Evolutionary conservation across 176 grass and related monocot genomes (phyloP).

Genomic region (Avena atlantica): DNA sequence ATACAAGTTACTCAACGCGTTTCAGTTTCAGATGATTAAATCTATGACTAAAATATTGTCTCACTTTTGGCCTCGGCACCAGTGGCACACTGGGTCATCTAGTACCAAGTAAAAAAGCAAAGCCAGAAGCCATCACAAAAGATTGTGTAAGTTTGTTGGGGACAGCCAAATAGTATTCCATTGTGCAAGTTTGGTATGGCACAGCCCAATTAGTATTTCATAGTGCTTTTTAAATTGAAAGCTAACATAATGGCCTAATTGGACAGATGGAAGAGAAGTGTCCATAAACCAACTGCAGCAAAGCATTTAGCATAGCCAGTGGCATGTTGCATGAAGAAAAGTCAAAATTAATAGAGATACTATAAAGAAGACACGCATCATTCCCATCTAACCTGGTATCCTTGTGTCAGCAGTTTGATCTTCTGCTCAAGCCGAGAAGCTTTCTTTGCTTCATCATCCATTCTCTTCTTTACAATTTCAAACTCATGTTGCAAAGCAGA

Average conservation of each 20-base stretch:
- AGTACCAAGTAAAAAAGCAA: constrained; percentile 10
- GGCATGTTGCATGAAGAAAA: not conserved
- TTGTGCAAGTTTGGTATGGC: not conserved
- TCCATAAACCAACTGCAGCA: not conserved
- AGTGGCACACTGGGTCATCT: not conserved
- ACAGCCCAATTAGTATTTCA: not conserved
- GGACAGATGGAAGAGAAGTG: constrained; percentile 2
- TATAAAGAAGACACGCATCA: constrained; percentile 6
- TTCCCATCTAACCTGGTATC: constrained; percentile 74
- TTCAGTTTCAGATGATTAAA: no score
- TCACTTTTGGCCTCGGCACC: no score
- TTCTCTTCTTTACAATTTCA: constrained; percentile 85
- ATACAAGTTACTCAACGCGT: no score
- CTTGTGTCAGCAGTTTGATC: constrained; percentile 91
- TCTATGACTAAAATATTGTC: no score
- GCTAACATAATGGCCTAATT: not conserved
- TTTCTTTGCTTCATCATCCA: constrained; percentile 95
- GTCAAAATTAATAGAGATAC: not conserved
- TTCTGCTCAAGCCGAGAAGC: constrained; percentile 91
- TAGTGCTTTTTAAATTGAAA: constrained; percentile 26
- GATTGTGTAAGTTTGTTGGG: not conserved
- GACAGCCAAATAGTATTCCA: not conserved
- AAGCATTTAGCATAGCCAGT: not conserved
- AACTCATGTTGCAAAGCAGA: constrained; percentile 80
- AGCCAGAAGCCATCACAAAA: not conserved